Evolutionary conservation across 257 asterid species (phyloP).

Genomic region (Solanum sejunctum): DNA sequence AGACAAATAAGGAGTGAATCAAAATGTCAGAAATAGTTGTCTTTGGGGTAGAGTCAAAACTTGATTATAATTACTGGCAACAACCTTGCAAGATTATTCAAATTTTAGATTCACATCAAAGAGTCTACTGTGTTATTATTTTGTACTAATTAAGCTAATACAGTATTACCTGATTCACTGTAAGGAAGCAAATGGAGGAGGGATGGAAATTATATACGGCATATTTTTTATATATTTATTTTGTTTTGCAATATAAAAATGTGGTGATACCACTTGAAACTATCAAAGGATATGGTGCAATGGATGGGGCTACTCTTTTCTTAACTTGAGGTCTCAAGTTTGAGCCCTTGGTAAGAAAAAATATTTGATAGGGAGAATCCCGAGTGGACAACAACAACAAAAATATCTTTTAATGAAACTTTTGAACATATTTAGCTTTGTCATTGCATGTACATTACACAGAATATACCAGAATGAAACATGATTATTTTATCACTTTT

Average conservation of each 20-base stretch:
- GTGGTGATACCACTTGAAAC: not conserved
- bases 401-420: not conserved
- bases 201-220: not conserved
- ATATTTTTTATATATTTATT: not conserved
- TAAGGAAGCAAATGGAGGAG: not conserved
- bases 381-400: too few relatives aligned
- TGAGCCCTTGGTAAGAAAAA: too few relatives aligned
- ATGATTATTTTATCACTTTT: not conserved
- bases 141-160: not conserved
- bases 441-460: not conserved
- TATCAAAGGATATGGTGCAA: not conserved
- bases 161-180: not conserved
- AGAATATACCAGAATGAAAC: not conserved
- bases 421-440: not conserved
- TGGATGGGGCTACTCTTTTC: too few relatives aligned
- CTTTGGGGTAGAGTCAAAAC: not conserved
- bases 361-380: too few relatives aligned
- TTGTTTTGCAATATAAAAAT: not conserved
- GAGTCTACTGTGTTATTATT: not conserved
- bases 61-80: not conserved
- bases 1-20: not conserved
- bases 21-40: not conserved
- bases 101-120: not conserved
- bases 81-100: not conserved
- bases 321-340: too few relatives aligned